Conservation (phyloP, 345 rosid genomes). For the Sapria himalayana region DNA sequence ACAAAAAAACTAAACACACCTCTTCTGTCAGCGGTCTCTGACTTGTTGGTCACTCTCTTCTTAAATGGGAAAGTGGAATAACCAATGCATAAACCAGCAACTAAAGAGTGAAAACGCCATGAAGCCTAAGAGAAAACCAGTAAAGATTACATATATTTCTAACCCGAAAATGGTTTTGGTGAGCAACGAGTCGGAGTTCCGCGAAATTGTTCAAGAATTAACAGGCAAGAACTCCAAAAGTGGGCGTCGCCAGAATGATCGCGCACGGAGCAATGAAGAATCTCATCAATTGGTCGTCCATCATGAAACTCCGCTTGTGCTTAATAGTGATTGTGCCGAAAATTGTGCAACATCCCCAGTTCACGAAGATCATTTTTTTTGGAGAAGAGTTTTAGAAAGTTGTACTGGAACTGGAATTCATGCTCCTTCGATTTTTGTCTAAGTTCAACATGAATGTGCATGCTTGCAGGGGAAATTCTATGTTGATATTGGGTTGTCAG, state of each 20-base stretch:
- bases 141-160: slow-evolving; percentile 26
- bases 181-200: slow-evolving; percentile 20
- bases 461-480: too few relatives aligned
- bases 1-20: too few relatives aligned
- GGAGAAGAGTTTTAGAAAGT: too few relatives aligned
- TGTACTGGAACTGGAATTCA: too few relatives aligned
- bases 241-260: neutral
- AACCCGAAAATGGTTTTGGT: slow-evolving; percentile 26
- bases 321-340: too few relatives aligned
- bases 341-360: too few relatives aligned
- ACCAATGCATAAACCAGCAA: neutral
- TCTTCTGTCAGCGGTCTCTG: neutral
- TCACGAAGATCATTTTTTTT: too few relatives aligned
- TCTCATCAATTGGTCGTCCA: neutral
- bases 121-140: slow-evolving; percentile 14
- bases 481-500: too few relatives aligned
- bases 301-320: neutral
- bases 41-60: neutral
- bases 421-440: too few relatives aligned
- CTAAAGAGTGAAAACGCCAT: slow-evolving; percentile 5
- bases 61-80: slow-evolving; percentile 3
- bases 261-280: neutral
- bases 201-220: slow-evolving; percentile 26
- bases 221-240: slow-evolving; percentile 22
- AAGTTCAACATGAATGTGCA: too few relatives aligned